Percentiles rank a stretch among this genome's conserved stretches.
Evolutionary conservation across 73 alveolate genomes (phyloP).

Genomic region (Tetrahymena thermophila): DNA sequence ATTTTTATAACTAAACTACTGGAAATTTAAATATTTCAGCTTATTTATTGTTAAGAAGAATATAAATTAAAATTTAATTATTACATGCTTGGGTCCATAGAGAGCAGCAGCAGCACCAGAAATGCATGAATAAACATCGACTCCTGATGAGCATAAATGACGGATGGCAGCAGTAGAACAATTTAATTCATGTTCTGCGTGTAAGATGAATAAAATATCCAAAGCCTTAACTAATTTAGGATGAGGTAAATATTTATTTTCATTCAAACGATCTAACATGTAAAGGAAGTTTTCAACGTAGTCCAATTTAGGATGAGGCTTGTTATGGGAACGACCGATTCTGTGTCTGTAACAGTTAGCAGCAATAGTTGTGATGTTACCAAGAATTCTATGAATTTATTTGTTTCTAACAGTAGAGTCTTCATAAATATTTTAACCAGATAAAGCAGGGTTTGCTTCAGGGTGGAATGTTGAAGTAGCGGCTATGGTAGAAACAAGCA

Average conservation of each 20-base stretch:
- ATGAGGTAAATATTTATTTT: constrained; percentile 65
- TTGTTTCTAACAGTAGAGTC: constrained; percentile 59
- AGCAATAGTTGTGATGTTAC: constrained; percentile 72
- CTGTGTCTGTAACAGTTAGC: constrained; percentile 78
- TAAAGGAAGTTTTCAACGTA: constrained; percentile 83
- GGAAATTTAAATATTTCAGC: neutral
- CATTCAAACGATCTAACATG: constrained; percentile 75
- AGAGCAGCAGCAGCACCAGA: constrained; percentile 89
- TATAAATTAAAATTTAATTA: neutral
- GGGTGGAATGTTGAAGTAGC: constrained; percentile 87
- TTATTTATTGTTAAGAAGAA: neutral
- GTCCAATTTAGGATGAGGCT: constrained; percentile 59
- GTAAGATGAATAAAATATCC: constrained; percentile 79
- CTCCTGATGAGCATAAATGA: constrained; percentile 68
- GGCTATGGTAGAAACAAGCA: constrained; percentile 72
- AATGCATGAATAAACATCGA: constrained; percentile 71
- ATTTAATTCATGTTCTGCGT: constrained; percentile 90
- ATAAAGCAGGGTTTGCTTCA: constrained; percentile 85
- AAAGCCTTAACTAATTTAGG: constrained; percentile 68
- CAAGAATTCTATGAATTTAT: constrained; percentile 41
- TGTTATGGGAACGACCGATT: constrained; percentile 66
- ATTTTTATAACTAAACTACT: no score
- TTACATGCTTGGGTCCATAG: constrained; percentile 75
- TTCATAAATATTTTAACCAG: constrained; percentile 64
- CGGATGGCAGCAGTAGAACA: constrained; percentile 91